Base-by-base conservation (phyloP, 495 filamentous ascomycete species). In the Cenococcum geophilum region DNA sequence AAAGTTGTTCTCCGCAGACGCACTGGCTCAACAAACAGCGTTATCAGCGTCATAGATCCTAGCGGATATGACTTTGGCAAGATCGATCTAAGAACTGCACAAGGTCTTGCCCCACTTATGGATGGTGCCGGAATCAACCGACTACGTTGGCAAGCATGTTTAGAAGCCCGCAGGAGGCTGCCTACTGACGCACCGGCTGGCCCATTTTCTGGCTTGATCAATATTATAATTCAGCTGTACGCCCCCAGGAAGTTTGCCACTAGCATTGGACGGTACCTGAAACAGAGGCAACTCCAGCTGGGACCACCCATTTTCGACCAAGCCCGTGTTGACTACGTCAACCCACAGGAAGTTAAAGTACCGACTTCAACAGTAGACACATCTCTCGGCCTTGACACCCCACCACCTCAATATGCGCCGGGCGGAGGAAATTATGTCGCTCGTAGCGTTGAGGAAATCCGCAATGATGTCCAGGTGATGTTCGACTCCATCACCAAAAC, bases 371-470 rank as follows among this genome's bases (percentile, higher is more conserved):
- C n/a, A 14, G 23, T 20, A 16, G 21, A 52, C 5, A 16, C 21
- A 16, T 32, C 49, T 27, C 25, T 32, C 25, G 18, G 20, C 18
- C 6, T 27, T 4, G 14, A 16, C 5, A 5, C 21, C 16, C 3
- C 49, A 25, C 1, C 18, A 1, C 40, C 40, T 16, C 40, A 45
- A 14, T 45, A 45, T 21, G 25, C 18, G 20, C 62, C 55, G 12
- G 40, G 52, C 34, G 21, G 40, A 22, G 55, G 12, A 34, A 78
- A 74, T 56, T 80, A 80, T 62, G 77, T 82, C 58, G 73, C 75
- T 42, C 81, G 89, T 14, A 90, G 88, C 1, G 82, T 83, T 3
- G 92, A 97, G 66, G 91, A 97, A 72, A 84, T 95, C 32, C 86
- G 85, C 4, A 82, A 82, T 66, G 91, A 96, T 25, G 88, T 96